Conservation (phyloP, 2,329 filamentous ascomycete genomes). For the Chaetomiaceae sp. region DNA sequence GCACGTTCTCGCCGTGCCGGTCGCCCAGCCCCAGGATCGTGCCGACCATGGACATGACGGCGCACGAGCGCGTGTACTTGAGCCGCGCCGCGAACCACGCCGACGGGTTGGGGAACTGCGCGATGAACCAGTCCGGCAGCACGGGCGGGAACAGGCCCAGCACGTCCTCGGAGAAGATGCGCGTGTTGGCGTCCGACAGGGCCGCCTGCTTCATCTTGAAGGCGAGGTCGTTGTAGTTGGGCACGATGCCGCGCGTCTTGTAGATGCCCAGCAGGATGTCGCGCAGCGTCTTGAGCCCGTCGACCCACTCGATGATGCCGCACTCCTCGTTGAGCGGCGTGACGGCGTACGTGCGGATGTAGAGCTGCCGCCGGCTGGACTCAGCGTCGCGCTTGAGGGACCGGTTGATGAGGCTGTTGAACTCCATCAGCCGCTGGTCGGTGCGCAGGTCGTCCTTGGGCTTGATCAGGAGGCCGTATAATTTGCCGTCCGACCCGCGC, state of each 20-base stretch:
- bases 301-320: conserved; percentile 97
- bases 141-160: conserved; percentile 70
- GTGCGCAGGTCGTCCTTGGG: conserved; percentile 97
- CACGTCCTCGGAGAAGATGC: conserved; percentile 65
- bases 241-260: conserved; percentile 63
- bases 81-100: conserved; percentile 87
- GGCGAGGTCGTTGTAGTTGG: conserved; percentile 65
- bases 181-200: conserved; percentile 53
- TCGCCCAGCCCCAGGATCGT: conserved; percentile 92
- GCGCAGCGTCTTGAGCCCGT: conserved; percentile 87
- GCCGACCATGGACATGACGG: conserved; percentile 99
- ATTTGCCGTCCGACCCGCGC: conserved; percentile 80
- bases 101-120: conserved; percentile 89
- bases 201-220: conserved; percentile 59
- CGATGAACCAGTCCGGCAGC: conserved; percentile 90
- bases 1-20: conserved; percentile 93
- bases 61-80: conserved; percentile 85
- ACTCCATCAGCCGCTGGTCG: conserved; percentile 98
- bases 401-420: conserved; percentile 96
- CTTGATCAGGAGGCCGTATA: conserved; percentile 90
- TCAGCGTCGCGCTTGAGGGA: conserved; percentile 89
- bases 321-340: conserved; percentile 97
- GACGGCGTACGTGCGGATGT: conserved; percentile 96
- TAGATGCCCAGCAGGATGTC: conserved; percentile 83
- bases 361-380: conserved; percentile 81